A percentile compares a stretch with the other conserved stretches of the same genome.
These are phyloP conservation scores for Globisporangium rhizosaccharum DNA, from an alignment of 352 stramenopile genomes.

Conservation along the genomic window DNA sequence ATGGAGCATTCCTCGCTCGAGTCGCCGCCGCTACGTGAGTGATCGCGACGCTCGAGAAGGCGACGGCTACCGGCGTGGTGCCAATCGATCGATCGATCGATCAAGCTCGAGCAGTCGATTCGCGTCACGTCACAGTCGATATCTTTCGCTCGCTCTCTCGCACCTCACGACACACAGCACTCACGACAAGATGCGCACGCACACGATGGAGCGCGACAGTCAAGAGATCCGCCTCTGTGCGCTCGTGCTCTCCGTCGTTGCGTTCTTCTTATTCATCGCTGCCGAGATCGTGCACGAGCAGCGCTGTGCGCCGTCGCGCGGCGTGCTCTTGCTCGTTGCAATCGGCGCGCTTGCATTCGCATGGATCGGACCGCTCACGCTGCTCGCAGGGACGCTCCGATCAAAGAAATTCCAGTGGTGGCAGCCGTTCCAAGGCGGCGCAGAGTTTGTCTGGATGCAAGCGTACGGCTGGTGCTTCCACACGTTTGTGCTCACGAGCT, in stretches of 20 bases:
- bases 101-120: too few species aligned
- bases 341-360: slow-evolving; percentile 44
- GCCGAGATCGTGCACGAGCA: slow-evolving; percentile 40
- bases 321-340: slow-evolving; percentile 39
- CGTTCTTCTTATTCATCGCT: slow-evolving; percentile 60
- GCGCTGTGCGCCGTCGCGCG: slow-evolving; percentile 13
- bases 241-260: slow-evolving; percentile 43
- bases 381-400: slow-evolving; percentile 40
- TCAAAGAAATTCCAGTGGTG: slow-evolving; percentile 48
- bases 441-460: slow-evolving; percentile 63
- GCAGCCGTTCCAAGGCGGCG: slow-evolving; percentile 49
- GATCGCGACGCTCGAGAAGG: too few species aligned
- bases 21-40: too few species aligned
- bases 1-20: too few species aligned
- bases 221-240: slow-evolving; percentile 48
- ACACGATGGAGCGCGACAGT: slow-evolving; percentile 32
- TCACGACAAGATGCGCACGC: background rate
- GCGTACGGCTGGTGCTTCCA: slow-evolving; percentile 52
- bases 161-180: background rate
- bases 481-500: slow-evolving; percentile 35
- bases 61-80: too few species aligned
- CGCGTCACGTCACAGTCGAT: too few species aligned
- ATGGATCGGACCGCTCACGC: slow-evolving; percentile 51
- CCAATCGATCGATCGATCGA: too few species aligned
- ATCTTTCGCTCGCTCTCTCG: too few species aligned